Evolutionary conservation across 805 yeast species (phyloP).

Genomic region (Wickerhamiella parazyma): DNA sequence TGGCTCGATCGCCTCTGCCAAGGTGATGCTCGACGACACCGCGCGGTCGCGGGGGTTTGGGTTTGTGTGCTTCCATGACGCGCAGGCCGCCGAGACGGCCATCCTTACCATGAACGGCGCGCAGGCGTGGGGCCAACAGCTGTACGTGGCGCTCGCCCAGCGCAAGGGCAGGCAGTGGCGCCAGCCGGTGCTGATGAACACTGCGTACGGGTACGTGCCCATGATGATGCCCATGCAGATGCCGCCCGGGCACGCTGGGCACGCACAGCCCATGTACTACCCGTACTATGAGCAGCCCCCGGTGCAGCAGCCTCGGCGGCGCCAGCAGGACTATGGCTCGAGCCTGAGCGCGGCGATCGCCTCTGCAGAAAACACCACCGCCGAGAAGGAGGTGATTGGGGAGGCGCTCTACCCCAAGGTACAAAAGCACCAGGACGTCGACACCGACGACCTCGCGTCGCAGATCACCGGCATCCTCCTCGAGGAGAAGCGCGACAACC

Average conservation of each 20-base stretch:
- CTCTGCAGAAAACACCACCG: conserved; percentile 32
- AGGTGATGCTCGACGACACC: conserved; percentile 37
- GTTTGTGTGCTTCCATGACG: conserved; percentile 59
- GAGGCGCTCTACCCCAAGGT: conserved; percentile 85
- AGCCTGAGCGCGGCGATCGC: conserved; percentile 40
- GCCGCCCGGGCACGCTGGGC: too few relatives aligned
- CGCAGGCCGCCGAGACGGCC: conserved; percentile 56
- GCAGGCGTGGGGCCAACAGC: conserved; percentile 35
- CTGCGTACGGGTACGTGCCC: conserved; percentile 4
- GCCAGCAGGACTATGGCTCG: conserved; percentile 17
- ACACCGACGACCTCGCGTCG: conserved; percentile 73
- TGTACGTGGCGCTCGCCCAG: conserved; percentile 67
- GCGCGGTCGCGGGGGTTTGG: conserved; percentile 63
- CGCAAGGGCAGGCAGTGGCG: conserved; percentile 29
- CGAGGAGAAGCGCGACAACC: conserved; percentile 76
- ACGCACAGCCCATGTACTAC: background rate
- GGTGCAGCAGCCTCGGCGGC: background rate
- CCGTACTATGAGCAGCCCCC: background rate
- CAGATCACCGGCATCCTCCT: conserved; percentile 92
- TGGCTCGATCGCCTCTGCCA: conserved; percentile 43
- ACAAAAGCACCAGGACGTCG: conserved; percentile 61
- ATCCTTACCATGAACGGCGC: conserved; percentile 49
- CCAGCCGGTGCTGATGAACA: conserved; percentile 1
- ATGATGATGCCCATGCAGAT: conserved; percentile 10
- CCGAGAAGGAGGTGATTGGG: conserved; percentile 40